A percentile compares a stretch with the other conserved stretches of the same genome.
Evolutionary conservation across 1,139 yeast genomes (phyloP).

Genomic region (Candida mesenterica): DNA sequence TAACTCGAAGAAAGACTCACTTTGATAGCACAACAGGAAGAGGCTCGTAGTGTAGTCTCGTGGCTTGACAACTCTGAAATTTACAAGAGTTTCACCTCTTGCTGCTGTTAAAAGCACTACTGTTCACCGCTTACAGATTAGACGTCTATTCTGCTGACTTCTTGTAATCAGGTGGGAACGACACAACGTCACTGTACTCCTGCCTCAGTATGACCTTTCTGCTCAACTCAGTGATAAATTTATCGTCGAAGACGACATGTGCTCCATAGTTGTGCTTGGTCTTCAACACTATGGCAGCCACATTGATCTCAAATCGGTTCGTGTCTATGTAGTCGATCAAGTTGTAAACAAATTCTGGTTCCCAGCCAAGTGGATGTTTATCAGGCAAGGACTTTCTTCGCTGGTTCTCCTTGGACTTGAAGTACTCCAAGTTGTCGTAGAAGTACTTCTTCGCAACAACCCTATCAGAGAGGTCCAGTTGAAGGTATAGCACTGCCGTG

Average conservation of each 20-base stretch:
- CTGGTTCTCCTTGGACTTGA: neutral
- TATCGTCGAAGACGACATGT: neutral
- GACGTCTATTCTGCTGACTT: too few relatives aligned
- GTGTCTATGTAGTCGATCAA: neutral
- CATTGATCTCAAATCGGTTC: neutral
- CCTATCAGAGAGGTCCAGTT: neutral
- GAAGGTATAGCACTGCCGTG: neutral
- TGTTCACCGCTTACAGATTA: too few relatives aligned
- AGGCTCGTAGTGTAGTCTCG: too few relatives aligned
- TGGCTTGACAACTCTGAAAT: too few relatives aligned
- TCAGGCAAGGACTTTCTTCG: neutral
- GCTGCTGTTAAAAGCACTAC: too few relatives aligned
- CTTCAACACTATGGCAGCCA: neutral
- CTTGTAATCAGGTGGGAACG: too few relatives aligned
- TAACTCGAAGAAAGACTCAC: too few relatives aligned
- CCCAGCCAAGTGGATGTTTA: neutral
- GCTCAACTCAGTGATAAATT: neutral
- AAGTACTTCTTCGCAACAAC: neutral
- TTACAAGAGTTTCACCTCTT: too few relatives aligned
- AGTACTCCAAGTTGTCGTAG: neutral
- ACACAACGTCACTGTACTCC: too few relatives aligned
- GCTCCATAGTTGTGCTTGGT: conserved; percentile 1
- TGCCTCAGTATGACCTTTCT: too few relatives aligned
- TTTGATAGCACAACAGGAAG: too few relatives aligned
- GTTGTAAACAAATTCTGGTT: neutral